Evolutionary conservation across 129 eudicot genomes (phyloP), one percentile per base, ranked within the genome.

Genomic region (Arctium lappa): DNA sequence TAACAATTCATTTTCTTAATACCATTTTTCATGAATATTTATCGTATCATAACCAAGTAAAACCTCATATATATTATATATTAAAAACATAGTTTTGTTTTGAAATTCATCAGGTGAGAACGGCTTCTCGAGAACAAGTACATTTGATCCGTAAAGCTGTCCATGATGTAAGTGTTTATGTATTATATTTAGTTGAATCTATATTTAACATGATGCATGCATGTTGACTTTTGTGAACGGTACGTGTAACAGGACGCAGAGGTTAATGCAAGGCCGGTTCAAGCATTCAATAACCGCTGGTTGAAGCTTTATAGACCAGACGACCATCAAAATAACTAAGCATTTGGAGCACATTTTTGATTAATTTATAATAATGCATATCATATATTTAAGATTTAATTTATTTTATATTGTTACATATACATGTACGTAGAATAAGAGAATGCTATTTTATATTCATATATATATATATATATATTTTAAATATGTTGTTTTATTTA

Each of bases 241-340:
- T 22, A 22, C 27, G 4, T 69, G 69, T 9, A 38, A 34, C 84
- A 91, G 92, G 86, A 82, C 0, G 73, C 85, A 0, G 81, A 88
- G 10, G 77, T 74, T 16, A 90, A 90, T 85, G 88, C 94, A 22
- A 88, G 94, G 33, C 94, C 94, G 1, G 5, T 88, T 53, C 94
- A 91, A 69, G 82, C 92, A 8, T 32, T 83, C 8, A 83, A 91
- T 70, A 79, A 81, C 3, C 89, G 96, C 12, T 71, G 69, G 53
- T 56, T 91, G 44, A 80, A 84, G 72, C 88, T 91, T 33, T 91
- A 87, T 79, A 82, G 90, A 34, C 68, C 68, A 5, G 30, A 60
- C 0, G 8, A 6, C 29, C 68, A 2, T 60, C 68, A 16, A 18
- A 60, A 60, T 60, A 60, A 60, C 2, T 60, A 60, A n/a, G 29